Conservation (phyloP, 805 yeast species). For the Metahyphopichia silvanorum region DNA sequence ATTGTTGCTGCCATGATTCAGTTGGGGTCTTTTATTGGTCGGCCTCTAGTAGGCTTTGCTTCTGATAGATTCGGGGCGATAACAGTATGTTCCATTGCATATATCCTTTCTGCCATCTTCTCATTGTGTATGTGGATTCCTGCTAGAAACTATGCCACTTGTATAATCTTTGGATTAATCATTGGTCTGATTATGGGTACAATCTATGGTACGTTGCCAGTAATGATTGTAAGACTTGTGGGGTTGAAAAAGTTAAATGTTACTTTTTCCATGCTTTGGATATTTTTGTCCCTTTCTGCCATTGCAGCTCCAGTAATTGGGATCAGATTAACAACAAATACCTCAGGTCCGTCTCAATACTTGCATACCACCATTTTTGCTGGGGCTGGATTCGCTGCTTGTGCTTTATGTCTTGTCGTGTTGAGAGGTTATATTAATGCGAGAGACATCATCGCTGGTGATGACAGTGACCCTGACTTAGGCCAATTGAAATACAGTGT, state of each 20-base stretch:
- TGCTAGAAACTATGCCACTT: conserved; percentile 48
- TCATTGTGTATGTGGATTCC: conserved; percentile 33
- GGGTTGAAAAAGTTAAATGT: conserved; percentile 49
- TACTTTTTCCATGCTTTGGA: conserved; percentile 47
- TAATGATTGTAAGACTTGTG: conserved; percentile 45
- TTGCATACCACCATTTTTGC: conserved; percentile 54
- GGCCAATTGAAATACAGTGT: conserved; percentile 1
- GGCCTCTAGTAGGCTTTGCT: conserved; percentile 48
- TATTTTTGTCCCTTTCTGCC: conserved; percentile 42
- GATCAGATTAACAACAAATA: conserved; percentile 36
- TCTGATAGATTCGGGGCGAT: conserved; percentile 49
- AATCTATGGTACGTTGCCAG: conserved; percentile 49
- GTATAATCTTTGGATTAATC: conserved; percentile 43
- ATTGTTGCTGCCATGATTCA: conserved; percentile 54
- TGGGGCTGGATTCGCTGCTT: conserved; percentile 51
- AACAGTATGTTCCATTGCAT: conserved; percentile 27
- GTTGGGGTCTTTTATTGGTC: conserved; percentile 48
- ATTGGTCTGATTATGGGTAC: conserved; percentile 54
- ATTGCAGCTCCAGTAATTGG: conserved; percentile 55
- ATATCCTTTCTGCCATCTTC: conserved; percentile 14
- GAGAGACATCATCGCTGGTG: conserved; percentile 32
- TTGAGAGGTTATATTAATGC: conserved; percentile 56
- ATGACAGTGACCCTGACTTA: conserved; percentile 12
- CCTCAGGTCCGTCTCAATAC: conserved; percentile 44
- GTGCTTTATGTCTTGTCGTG: conserved; percentile 39